phyloP scores from a whole-genome alignment of 2,329 filamentous ascomycete species.

The Penicillium polonicum region DNA sequence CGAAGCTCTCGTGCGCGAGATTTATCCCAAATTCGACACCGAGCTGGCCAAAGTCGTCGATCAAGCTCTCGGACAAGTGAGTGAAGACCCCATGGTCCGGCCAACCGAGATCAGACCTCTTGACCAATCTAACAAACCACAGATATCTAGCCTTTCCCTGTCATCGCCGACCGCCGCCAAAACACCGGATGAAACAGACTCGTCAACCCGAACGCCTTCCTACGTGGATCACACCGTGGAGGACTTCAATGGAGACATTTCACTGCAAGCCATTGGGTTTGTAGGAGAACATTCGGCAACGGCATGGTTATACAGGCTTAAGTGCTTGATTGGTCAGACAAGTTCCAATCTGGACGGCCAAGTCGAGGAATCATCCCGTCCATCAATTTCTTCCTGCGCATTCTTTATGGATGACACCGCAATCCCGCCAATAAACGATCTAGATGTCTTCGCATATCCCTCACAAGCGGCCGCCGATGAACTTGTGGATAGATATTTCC shows the following conservation, averaged over 20 bases:
- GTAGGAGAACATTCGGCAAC: slow-evolving; percentile 47
- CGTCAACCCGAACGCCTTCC: slow-evolving; percentile 28
- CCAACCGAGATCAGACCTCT: neutral
- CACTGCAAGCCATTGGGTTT: slow-evolving; percentile 41
- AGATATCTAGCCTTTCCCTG: slow-evolving; percentile 2
- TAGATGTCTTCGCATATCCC: slow-evolving; percentile 40
- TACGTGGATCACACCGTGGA: slow-evolving; percentile 44
- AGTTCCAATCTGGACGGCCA: slow-evolving; percentile 19
- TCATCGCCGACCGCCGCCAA: neutral
- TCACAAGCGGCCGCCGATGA: slow-evolving; percentile 37
- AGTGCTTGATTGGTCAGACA: slow-evolving; percentile 33
- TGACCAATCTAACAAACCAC: neutral
- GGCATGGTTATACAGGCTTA: slow-evolving; percentile 45
- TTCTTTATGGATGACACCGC: slow-evolving; percentile 43
- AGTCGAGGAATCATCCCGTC: slow-evolving; percentile 29
- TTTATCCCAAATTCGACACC: slow-evolving; percentile 35
- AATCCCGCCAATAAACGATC: slow-evolving; percentile 32
- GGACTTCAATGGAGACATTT: slow-evolving; percentile 44
- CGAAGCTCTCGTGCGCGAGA: slow-evolving; percentile 36
- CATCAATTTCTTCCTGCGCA: slow-evolving; percentile 19
- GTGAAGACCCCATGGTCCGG: neutral
- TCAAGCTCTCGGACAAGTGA: slow-evolving; percentile 35
- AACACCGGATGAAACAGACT: neutral
- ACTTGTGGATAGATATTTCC: slow-evolving; percentile 44
- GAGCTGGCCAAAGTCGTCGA: slow-evolving; percentile 37